These are phyloP conservation scores for Nakataea oryzae DNA, from an alignment of 2,329 filamentous ascomycete species.

Conservation along the genomic window DNA sequence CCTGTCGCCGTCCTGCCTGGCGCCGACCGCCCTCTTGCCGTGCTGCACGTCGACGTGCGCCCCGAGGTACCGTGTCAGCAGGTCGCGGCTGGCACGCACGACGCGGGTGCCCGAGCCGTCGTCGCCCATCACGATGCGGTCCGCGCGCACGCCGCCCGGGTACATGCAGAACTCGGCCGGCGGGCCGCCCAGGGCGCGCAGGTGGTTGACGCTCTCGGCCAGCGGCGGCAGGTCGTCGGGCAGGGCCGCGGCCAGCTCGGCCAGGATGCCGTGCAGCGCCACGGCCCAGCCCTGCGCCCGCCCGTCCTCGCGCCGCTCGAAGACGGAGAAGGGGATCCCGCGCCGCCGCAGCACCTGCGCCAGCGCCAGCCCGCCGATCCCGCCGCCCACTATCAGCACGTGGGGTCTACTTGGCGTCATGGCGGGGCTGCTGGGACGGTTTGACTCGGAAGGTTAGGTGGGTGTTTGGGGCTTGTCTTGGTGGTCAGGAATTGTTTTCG, in stretches of 20 bases:
- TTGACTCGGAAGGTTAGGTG: background rate
- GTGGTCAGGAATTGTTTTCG: background rate
- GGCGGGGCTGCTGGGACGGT: too few species aligned
- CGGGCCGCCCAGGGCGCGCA: constrained; percentile 13
- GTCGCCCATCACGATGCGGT: background rate
- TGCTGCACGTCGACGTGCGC: constrained; percentile 23
- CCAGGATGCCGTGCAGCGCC: background rate
- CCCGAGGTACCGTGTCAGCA: constrained; percentile 16
- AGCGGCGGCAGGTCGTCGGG: constrained; percentile 13
- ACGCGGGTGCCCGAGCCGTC: constrained; percentile 14
- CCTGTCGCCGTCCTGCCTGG: constrained; percentile 20
- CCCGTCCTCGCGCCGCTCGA: background rate
- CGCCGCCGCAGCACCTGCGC: constrained; percentile 9
- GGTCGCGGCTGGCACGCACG: constrained; percentile 19
- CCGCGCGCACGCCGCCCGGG: constrained; percentile 1
- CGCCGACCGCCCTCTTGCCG: constrained; percentile 21
- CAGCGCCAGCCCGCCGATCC: constrained; percentile 5
- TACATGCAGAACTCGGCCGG: constrained; percentile 14
- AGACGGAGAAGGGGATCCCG: constrained; percentile 9
- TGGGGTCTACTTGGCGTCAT: background rate
- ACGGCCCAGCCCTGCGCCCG: background rate
- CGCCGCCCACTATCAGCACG: constrained; percentile 1
- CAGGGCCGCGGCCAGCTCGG: constrained; percentile 8
- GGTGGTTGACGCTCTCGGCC: constrained; percentile 7
- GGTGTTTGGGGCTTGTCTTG: too few species aligned